Evolutionary conservation across 345 rosid species (phyloP).

Genomic region (Camelina sativa): DNA sequence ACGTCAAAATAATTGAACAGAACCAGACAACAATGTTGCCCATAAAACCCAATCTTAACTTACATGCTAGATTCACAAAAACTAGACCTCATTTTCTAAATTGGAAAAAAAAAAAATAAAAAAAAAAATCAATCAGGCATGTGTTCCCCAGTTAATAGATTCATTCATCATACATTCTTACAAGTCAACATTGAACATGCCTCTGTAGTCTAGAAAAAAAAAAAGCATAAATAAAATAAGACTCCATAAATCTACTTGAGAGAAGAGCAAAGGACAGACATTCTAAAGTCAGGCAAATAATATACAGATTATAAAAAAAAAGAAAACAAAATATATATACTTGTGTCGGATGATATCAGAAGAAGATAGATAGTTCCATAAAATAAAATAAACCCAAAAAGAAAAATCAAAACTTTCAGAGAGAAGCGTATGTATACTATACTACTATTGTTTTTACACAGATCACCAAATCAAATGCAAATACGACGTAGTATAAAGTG

Average conservation of each 20-base stretch:
- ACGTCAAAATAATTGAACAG: constrained; percentile 30
- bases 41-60: constrained; percentile 27
- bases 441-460: not conserved
- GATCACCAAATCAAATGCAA: constrained; percentile 5
- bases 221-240: not conserved
- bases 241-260: not conserved
- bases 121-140: not conserved
- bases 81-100: not conserved
- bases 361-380: not conserved
- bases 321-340: not conserved
- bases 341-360: constrained; percentile 22
- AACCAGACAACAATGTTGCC: constrained; percentile 32
- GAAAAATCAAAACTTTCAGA: constrained; percentile 12
- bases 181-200: constrained; percentile 11
- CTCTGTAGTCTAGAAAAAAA: not conserved
- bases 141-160: not conserved
- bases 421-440: not conserved
- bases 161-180: not conserved
- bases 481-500: constrained; percentile 31
- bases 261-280: constrained; percentile 18
- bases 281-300: constrained; percentile 7
- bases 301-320: not conserved
- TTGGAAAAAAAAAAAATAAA: not conserved
- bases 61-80: constrained; percentile 29
- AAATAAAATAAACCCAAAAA: not conserved